These are phyloP conservation scores for Parathielavia appendiculata DNA, from an alignment of 495 filamentous ascomycete genomes.

Conservation along the genomic window DNA sequence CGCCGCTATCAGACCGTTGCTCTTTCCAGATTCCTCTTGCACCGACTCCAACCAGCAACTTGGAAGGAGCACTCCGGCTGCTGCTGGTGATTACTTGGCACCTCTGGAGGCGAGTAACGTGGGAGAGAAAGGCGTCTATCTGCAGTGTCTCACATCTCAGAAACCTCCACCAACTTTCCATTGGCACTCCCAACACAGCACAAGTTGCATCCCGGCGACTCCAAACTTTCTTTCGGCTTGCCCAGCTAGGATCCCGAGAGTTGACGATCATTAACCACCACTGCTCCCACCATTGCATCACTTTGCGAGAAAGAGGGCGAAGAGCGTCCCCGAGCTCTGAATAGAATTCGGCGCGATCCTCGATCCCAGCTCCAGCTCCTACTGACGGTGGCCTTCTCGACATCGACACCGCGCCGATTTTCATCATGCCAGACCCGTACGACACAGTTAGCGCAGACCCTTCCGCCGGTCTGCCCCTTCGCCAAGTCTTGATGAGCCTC, in stretches of 20 bases:
- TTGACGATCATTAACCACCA: background rate
- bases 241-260: background rate
- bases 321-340: background rate
- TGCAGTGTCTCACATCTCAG: conserved; percentile 13
- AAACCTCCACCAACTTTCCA: background rate
- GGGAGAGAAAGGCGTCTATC: background rate
- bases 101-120: background rate
- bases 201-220: background rate
- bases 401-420: background rate
- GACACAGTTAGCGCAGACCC: conserved; percentile 12
- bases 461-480: conserved; percentile 7
- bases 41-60: background rate
- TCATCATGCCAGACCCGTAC: conserved; percentile 22
- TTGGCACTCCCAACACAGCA: background rate
- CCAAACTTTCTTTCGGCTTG: background rate
- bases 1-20: too few relatives aligned
- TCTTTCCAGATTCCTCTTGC: background rate
- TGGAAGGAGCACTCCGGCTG: background rate
- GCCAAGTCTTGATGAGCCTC: conserved; percentile 31
- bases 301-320: background rate
- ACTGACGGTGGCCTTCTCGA: background rate
- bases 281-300: background rate
- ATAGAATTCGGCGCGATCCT: background rate
- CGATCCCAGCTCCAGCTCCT: background rate
- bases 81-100: conserved; percentile 1